Conservation (phyloP, 148 eudicot genomes). For the Vaccinium myrtillus region DNA sequence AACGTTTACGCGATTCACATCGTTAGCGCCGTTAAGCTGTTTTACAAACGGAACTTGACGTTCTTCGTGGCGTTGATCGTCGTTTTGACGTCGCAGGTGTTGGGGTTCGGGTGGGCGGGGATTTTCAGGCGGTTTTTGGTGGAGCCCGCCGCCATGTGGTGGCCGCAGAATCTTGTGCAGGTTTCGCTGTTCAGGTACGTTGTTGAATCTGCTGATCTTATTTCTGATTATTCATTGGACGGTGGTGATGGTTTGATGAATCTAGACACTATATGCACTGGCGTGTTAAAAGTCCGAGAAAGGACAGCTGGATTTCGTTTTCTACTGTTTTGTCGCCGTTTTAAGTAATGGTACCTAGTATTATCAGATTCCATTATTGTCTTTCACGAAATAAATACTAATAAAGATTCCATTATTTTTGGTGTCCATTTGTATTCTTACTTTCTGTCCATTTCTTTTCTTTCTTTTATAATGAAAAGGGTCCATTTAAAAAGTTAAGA, state of each 20-base stretch:
- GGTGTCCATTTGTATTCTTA: not conserved
- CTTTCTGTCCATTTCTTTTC: too few relatives aligned
- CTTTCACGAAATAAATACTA: too few relatives aligned
- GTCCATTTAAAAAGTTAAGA: too few relatives aligned
- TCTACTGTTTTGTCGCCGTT: not conserved
- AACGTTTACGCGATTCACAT: constrained; percentile 80
- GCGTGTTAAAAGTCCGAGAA: not conserved
- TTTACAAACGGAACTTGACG: constrained; percentile 52
- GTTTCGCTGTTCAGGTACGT: constrained; percentile 86
- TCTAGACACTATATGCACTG: not conserved
- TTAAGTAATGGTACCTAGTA: not conserved
- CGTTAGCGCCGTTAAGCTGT: constrained; percentile 67
- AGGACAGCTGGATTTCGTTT: not conserved
- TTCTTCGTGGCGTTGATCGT: constrained; percentile 64
- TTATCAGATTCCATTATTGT: not conserved
- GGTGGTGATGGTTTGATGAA: constrained; percentile 2
- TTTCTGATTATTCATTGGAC: not conserved
- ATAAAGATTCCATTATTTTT: not conserved
- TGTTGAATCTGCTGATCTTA: too few relatives aligned
- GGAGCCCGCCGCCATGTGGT: constrained; percentile 97
- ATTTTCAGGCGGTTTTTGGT: constrained; percentile 73
- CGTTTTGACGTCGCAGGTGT: constrained; percentile 78
- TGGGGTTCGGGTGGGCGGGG: constrained; percentile 99
- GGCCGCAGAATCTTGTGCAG: constrained; percentile 87
- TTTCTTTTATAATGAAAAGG: too few relatives aligned